Conservation (phyloP, 139 green algal species). For the Chlamydomonas schloesseri region DNA sequence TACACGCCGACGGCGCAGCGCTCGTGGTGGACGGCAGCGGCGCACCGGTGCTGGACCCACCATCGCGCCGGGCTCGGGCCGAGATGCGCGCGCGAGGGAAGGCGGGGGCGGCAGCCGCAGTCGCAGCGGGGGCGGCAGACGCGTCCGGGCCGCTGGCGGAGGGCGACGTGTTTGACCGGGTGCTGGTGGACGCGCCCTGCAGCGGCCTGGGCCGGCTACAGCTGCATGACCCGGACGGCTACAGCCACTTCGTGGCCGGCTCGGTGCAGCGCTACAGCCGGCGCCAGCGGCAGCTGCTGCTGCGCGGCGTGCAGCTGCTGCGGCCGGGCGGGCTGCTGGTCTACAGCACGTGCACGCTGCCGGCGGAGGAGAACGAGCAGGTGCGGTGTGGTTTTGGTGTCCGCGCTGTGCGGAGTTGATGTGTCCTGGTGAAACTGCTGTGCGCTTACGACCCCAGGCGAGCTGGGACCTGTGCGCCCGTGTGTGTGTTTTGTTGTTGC, state of each 20-base stretch:
- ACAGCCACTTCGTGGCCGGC: neutral
- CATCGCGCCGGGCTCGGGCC: no score
- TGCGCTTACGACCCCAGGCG: no score
- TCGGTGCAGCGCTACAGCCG: neutral
- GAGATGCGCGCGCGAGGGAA: no score
- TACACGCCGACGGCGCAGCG: slow-evolving; percentile 5
- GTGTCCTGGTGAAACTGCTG: no score
- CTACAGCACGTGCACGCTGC: slow-evolving; percentile 93
- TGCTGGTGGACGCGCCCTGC: slow-evolving; percentile 87
- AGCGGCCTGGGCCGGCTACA: slow-evolving; percentile 77
- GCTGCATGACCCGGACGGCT: slow-evolving; percentile 3
- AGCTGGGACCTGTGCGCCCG: no score
- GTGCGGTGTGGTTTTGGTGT: no score
- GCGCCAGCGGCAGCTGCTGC: slow-evolving; percentile 79
- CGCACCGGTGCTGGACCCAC: slow-evolving; percentile 16
- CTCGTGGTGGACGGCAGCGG: slow-evolving; percentile 8
- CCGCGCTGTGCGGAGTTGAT: no score
- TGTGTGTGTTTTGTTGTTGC: no score
- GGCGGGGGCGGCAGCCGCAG: no score
- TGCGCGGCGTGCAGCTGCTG: slow-evolving; percentile 76
- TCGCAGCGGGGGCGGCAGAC: no score
- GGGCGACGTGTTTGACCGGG: slow-evolving; percentile 74
- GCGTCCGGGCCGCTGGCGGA: no score
- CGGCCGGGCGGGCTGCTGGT: slow-evolving; percentile 82
- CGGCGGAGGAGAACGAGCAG: slow-evolving; percentile 61